phyloP scores from a whole-genome alignment of 352 stramenopile genomes.

The Phytophthora europaea region DNA sequence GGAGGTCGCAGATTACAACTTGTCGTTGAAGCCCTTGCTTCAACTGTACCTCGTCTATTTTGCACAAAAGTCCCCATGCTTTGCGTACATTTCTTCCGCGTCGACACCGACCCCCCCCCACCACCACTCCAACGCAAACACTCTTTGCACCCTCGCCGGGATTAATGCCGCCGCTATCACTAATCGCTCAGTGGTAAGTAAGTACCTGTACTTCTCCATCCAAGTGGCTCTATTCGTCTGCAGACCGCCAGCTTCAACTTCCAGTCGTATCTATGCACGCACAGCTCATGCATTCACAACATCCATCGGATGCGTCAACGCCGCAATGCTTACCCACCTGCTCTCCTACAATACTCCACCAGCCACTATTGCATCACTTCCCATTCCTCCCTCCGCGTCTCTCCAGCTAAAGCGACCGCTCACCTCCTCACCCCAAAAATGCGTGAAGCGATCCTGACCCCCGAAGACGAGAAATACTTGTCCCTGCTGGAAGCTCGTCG shows the following conservation, averaged over 20 bases:
- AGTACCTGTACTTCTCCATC: constrained; percentile 2
- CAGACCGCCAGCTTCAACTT: constrained; percentile 32
- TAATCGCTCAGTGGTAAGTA: neutral
- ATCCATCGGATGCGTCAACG: constrained; percentile 6
- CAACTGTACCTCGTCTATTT: constrained; percentile 15
- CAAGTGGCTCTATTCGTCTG: constrained; percentile 35
- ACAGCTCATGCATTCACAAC: constrained; percentile 21
- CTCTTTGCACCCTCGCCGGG: neutral
- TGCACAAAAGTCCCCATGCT: constrained; percentile 3
- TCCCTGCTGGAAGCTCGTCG: constrained; percentile 56
- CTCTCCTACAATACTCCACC: neutral
- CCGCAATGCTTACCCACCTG: constrained; percentile 29
- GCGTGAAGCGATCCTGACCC: constrained; percentile 53
- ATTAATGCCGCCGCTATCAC: neutral
- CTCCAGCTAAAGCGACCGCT: neutral
- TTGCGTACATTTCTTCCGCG: neutral
- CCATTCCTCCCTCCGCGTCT: neutral
- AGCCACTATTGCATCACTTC: neutral
- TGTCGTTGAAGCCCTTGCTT: constrained; percentile 19
- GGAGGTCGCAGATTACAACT: constrained; percentile 13
- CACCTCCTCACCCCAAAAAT: constrained; percentile 22
- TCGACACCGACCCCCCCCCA: neutral
- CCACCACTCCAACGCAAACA: neutral
- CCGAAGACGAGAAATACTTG: constrained; percentile 57
- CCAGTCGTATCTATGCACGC: constrained; percentile 35